These are phyloP conservation scores for Lagenidium giganteum DNA, from an alignment of 352 stramenopile genomes.

Conservation along the genomic window DNA sequence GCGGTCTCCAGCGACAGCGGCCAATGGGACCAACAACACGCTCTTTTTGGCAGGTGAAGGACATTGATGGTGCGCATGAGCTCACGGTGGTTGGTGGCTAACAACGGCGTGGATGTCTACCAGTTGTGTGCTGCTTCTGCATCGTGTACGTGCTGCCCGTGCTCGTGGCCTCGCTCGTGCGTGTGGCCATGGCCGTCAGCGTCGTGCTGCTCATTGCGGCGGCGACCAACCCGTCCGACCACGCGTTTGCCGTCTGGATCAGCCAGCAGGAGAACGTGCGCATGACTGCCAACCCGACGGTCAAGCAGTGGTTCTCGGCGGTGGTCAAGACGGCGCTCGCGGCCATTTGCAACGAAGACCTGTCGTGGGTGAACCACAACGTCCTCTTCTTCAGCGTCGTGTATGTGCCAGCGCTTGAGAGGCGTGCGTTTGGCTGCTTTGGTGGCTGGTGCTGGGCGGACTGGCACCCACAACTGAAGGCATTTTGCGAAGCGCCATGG, in stretches of 20 bases:
- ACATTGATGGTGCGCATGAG: too few species aligned
- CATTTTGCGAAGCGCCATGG: constrained; percentile 45
- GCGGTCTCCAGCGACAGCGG: too few species aligned
- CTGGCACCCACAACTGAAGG: constrained; percentile 29
- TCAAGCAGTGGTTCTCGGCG: constrained; percentile 65
- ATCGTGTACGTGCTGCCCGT: too few species aligned
- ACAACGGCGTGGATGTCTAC: too few species aligned
- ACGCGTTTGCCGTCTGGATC: constrained; percentile 67
- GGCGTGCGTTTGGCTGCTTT: constrained; percentile 60
- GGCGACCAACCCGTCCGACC: constrained; percentile 60
- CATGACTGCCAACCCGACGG: constrained; percentile 16
- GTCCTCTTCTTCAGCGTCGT: constrained; percentile 58
- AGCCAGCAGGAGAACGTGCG: constrained; percentile 55
- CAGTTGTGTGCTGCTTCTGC: too few species aligned
- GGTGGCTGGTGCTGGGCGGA: constrained; percentile 75
- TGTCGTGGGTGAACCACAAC: constrained; percentile 63
- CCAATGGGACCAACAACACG: too few species aligned
- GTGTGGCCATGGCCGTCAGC: too few species aligned
- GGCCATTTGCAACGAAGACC: constrained; percentile 52
- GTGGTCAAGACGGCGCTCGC: constrained; percentile 67
- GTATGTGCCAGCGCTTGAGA: constrained; percentile 50
- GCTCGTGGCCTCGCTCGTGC: too few species aligned
- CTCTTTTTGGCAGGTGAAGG: too few species aligned
- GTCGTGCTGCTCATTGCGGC: constrained; percentile 24
- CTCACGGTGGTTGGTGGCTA: too few species aligned